Percentiles rank a stretch among this genome's conserved stretches.
Evolutionary conservation across 768 basidiomycete species (phyloP).

Genomic region (Podaxis mareebaensis): DNA sequence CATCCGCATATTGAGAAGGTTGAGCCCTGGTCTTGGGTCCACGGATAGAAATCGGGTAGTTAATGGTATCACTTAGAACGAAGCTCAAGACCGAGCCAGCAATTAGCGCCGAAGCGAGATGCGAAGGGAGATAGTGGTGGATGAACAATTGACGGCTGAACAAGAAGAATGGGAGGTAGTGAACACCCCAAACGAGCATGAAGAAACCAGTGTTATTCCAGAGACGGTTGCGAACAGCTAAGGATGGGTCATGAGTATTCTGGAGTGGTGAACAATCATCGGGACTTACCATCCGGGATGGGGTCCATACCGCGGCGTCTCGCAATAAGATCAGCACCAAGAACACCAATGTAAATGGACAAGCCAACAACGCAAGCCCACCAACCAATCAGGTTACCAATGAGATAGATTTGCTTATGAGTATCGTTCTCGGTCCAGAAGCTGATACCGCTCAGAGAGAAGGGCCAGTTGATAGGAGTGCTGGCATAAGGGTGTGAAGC

Average conservation of each 20-base stretch:
- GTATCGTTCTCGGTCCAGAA: conserved; percentile 93
- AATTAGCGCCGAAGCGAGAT: conserved; percentile 88
- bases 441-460: conserved; percentile 93
- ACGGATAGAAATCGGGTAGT: conserved; percentile 83
- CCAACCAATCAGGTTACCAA: conserved; percentile 94
- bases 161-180: conserved; percentile 97
- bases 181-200: conserved; percentile 90
- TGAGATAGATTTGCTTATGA: conserved; percentile 93
- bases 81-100: conserved; percentile 93
- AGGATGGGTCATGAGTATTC: conserved; percentile 10
- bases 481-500: conserved; percentile 98
- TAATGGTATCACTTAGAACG: conserved; percentile 85
- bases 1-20: conserved; percentile 63
- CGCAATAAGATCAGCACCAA: conserved; percentile 88
- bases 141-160: conserved; percentile 97
- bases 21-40: conserved; percentile 65
- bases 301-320: conserved; percentile 83
- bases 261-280: not conserved
- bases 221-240: conserved; percentile 90
- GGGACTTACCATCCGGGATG: conserved; percentile 78
- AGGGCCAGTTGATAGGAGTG: conserved; percentile 97
- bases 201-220: conserved; percentile 98
- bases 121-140: conserved; percentile 97
- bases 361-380: conserved; percentile 89
- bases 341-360: conserved; percentile 86